phyloP scores from a whole-genome alignment of 495 filamentous ascomycete species.

The Chaetomium tenue region DNA sequence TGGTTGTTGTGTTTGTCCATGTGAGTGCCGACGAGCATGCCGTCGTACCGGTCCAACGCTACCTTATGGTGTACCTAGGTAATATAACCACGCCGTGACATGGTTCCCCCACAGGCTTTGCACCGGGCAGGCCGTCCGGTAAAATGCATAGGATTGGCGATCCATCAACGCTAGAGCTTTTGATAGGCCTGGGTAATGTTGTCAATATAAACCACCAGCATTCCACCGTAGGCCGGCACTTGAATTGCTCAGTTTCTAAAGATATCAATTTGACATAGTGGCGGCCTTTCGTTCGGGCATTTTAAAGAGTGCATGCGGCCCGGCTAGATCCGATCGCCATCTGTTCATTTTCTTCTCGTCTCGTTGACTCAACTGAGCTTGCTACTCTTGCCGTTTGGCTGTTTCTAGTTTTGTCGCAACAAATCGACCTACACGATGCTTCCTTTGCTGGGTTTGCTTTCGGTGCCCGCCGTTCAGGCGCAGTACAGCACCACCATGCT shows the following conservation, averaged over 20 bases:
- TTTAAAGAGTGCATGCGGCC: not conserved
- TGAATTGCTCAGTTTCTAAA: not conserved
- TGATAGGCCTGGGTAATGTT: conserved; percentile 18
- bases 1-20: not conserved
- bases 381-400: no score
- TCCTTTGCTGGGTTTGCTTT: conserved; percentile 36
- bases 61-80: not conserved
- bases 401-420: not conserved
- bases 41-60: not conserved
- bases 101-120: not conserved
- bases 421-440: conserved; percentile 33
- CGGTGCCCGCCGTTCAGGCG: conserved; percentile 36
- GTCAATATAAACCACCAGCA: not conserved
- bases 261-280: not conserved
- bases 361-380: not conserved
- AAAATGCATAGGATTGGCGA: conserved; percentile 18
- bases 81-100: conserved; percentile 1
- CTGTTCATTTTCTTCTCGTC: not conserved
- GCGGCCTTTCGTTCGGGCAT: not conserved
- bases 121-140: conserved; percentile 9
- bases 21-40: conserved; percentile 2
- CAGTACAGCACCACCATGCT: conserved; percentile 41
- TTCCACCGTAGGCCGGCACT: conserved; percentile 13
- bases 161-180: not conserved
- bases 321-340: not conserved